Evolutionary conservation across 805 yeast genomes (phyloP), one percentile per base, ranked within the genome.

Genomic region (Cyberlindnera petersonii): DNA sequence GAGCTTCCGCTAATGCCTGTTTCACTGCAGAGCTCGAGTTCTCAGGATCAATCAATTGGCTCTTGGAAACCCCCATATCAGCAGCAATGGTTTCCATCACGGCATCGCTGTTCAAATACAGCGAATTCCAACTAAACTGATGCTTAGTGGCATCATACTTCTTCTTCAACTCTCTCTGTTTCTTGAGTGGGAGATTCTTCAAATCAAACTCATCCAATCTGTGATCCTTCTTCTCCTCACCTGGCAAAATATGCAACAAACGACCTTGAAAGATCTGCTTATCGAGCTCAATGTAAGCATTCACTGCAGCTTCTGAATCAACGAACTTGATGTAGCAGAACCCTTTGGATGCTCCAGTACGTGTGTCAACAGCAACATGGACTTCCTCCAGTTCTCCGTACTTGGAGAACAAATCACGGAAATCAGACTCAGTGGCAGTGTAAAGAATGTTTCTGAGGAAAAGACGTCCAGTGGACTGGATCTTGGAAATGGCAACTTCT

Each of bases 1-100:
- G 93, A 3, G 97, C 94, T 65, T 93, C 98, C 0, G 98, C 98
- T 47, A 93, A 72, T 0, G 98, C 98, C 63, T 89, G 98, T 58
- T 89, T 86, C 11, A 93, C 98, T 1, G 96, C 97, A 37, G 95
- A 83, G 43, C 72, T 79, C 7, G 95, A 74, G 48, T 80, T 86
- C 51, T 86, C 84, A 1, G 96, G 91, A 60, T 93, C 94, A 44
- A 93, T 75, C 55, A 93, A 71, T 41, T 87, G 86, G 7, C 93
- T 71, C 61, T 91, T 93, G 20, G 79, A 59, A 35, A 93, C 69
- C 7, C 98, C 98, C 63, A 93, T 63, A 52, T 83, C 82, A 7
- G 75, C 59, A 2, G 98, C 96, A 30, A 88, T 93, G 38, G 93
- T 82, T 34, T 87, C 91, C 61, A 93, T 68, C 10, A 93, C 95